A percentile compares a stretch with the other conserved stretches of the same genome.
Conservation (phyloP, 805 yeast species). For the Torulaspora indica region DNA sequence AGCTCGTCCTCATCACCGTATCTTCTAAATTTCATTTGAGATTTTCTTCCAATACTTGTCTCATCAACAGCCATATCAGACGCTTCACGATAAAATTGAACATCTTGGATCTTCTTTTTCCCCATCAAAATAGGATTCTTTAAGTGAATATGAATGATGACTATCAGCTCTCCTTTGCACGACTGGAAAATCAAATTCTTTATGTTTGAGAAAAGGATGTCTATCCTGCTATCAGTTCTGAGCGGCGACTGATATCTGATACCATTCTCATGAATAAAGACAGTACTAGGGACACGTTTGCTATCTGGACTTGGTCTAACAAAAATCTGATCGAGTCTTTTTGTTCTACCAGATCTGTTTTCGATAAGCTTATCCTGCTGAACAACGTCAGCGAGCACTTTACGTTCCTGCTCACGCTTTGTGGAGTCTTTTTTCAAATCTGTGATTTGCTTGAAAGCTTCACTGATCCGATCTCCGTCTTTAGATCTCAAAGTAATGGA, state of each 20-base stretch:
- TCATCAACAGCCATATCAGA: conserved; percentile 95
- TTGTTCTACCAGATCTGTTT: conserved; percentile 75
- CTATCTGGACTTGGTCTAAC: conserved; percentile 96
- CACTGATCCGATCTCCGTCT: conserved; percentile 86
- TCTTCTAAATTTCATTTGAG: conserved; percentile 59
- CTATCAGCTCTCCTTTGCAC: conserved; percentile 89
- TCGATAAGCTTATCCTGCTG: conserved; percentile 85
- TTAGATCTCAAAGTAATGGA: conserved; percentile 83
- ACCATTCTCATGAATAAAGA: conserved; percentile 94
- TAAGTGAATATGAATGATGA: conserved; percentile 85
- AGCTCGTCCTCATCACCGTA: conserved; percentile 98
- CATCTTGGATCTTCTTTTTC: conserved; percentile 89
- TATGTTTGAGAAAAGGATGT: conserved; percentile 82
- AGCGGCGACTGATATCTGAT: conserved; percentile 85
- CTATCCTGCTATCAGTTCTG: conserved; percentile 80
- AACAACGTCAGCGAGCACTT: conserved; percentile 89
- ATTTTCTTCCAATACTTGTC: conserved; percentile 89
- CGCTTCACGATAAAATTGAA: conserved; percentile 95
- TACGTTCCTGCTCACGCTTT: conserved; percentile 84
- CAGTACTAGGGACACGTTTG: conserved; percentile 87
- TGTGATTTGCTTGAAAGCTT: conserved; percentile 80
- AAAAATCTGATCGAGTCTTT: conserved; percentile 80
- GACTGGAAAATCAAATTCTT: conserved; percentile 95
- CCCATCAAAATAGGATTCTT: conserved; percentile 93
- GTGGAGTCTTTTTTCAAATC: conserved; percentile 90